Evolutionary conservation across 2,329 filamentous ascomycete species (phyloP).

Genomic region (Acephala macrosclerotiorum): DNA sequence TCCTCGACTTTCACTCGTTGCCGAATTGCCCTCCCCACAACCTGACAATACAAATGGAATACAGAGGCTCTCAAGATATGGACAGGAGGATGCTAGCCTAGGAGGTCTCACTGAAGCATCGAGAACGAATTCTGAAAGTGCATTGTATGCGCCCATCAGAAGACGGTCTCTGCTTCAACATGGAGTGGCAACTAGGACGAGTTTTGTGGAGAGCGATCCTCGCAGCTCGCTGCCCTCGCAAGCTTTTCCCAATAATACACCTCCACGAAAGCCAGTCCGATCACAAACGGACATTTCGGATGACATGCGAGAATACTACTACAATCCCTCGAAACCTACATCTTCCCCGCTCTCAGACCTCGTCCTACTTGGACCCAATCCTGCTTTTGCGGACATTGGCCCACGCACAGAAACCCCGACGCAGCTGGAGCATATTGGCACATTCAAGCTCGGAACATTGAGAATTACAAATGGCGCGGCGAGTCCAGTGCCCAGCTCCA

Average conservation of each 20-base stretch:
- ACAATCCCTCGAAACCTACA: constrained; percentile 27
- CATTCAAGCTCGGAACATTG: constrained; percentile 67
- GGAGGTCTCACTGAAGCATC: constrained; percentile 9
- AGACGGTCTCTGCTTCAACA: constrained; percentile 42
- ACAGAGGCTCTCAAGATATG: constrained; percentile 17
- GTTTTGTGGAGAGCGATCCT: constrained; percentile 28
- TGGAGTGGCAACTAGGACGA: constrained; percentile 42
- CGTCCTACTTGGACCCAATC: constrained; percentile 20
- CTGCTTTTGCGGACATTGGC: constrained; percentile 19
- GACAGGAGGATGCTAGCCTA: constrained; percentile 15
- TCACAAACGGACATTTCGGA: constrained; percentile 23
- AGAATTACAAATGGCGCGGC: constrained; percentile 66
- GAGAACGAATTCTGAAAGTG: constrained; percentile 34
- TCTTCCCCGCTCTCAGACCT: constrained; percentile 27
- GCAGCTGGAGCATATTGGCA: constrained; percentile 67
- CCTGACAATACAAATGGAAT: constrained; percentile 22
- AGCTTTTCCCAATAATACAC: neutral
- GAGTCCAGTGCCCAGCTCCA: constrained; percentile 56
- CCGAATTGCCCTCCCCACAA: constrained; percentile 33
- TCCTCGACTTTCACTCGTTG: constrained; percentile 39
- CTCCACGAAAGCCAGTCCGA: constrained; percentile 28
- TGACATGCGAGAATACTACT: constrained; percentile 28
- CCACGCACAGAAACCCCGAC: constrained; percentile 52
- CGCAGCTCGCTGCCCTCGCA: constrained; percentile 32
- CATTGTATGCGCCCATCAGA: constrained; percentile 40